Conservation (phyloP, 2,329 filamentous ascomycete genomes). For the Penicillium hesseltinei region DNA sequence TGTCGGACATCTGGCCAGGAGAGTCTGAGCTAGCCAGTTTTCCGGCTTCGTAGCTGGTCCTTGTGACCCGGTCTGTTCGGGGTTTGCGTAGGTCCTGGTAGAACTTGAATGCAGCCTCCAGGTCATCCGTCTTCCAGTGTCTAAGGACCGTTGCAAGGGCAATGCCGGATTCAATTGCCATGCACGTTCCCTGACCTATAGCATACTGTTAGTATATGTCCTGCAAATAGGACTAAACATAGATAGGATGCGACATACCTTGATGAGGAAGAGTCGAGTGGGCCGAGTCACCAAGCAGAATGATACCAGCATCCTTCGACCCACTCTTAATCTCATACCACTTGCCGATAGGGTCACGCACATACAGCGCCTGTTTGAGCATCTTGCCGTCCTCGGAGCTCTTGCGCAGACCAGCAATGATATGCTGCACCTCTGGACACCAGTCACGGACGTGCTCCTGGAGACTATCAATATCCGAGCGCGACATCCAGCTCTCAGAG, state of each 20-base stretch:
- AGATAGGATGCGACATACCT: conserved; percentile 15
- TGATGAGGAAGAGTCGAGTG: conserved; percentile 39
- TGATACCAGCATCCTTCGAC: conserved; percentile 28
- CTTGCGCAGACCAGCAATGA: conserved; percentile 33
- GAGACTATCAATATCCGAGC: conserved; percentile 33
- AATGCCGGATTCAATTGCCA: conserved; percentile 37
- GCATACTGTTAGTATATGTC: neutral
- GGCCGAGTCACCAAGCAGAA: conserved; percentile 35
- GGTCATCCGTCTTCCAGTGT: conserved; percentile 29
- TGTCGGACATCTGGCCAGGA: conserved; percentile 28
- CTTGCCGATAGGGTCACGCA: conserved; percentile 32
- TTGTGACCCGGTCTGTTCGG: conserved; percentile 36
- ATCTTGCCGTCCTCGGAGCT: conserved; percentile 31
- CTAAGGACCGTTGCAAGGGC: conserved; percentile 33
- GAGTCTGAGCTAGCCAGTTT: conserved; percentile 37
- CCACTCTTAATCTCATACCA: conserved; percentile 32
- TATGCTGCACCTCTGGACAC: conserved; percentile 34
- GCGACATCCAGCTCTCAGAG: conserved; percentile 37
- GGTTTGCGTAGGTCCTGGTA: conserved; percentile 39
- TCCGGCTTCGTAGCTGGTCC: conserved; percentile 38
- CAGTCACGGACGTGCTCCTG: conserved; percentile 36
- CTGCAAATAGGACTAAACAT: neutral
- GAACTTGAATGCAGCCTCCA: conserved; percentile 33
- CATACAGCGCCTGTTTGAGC: conserved; percentile 37
- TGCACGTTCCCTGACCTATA: conserved; percentile 35